These are phyloP conservation scores for Mycosphaerella arachidis DNA, from an alignment of 2,329 filamentous ascomycete genomes.

Conservation along the genomic window DNA sequence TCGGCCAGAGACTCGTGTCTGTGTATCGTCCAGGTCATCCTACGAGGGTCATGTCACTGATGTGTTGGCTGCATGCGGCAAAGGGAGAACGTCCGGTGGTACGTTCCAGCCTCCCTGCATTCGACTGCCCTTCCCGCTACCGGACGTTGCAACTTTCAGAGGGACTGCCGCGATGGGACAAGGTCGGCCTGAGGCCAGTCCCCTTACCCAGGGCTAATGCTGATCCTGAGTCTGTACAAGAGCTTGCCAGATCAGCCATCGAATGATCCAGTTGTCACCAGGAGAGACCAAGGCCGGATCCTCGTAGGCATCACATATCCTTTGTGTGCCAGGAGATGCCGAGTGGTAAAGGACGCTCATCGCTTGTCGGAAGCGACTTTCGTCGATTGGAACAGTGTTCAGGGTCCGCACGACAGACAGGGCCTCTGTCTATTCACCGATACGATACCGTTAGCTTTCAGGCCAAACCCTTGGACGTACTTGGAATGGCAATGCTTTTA, in stretches of 20 bases:
- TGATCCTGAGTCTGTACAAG: neutral
- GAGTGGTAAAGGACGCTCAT: neutral
- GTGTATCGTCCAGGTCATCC: neutral
- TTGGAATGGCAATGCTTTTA: neutral
- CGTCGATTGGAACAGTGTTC: neutral
- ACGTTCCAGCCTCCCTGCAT: neutral
- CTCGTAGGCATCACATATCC: neutral
- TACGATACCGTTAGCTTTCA: neutral
- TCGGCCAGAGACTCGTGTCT: neutral
- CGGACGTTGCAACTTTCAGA: neutral
- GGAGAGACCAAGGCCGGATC: neutral
- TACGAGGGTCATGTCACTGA: neutral
- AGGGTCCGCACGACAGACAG: neutral
- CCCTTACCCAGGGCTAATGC: neutral
- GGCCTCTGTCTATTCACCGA: neutral
- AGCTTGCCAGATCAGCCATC: conserved; percentile 10
- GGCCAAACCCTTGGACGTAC: neutral
- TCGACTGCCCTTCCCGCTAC: neutral
- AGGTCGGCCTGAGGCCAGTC: neutral
- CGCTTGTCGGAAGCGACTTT: neutral
- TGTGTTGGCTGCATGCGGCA: neutral
- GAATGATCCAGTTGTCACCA: conserved; percentile 10
- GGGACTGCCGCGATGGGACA: neutral
- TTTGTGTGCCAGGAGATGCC: conserved; percentile 1
- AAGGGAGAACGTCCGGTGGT: neutral